phyloP scores from a whole-genome alignment of 2,329 filamentous ascomycete species.

The Penicillium corylophilum region DNA sequence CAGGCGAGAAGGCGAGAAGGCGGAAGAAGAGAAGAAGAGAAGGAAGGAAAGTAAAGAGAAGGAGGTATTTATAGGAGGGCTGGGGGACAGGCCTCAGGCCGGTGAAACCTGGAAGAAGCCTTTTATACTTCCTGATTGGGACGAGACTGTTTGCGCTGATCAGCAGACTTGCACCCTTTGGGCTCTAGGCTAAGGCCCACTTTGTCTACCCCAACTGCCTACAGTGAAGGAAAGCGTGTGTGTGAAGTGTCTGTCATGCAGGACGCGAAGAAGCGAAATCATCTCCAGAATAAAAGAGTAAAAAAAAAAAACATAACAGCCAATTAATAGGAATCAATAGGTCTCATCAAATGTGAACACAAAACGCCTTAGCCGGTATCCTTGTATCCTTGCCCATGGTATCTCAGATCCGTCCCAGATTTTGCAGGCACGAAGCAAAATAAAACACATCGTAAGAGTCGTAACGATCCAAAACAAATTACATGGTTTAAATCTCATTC shows the following conservation, averaged over 20 bases:
- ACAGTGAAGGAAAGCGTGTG: not conserved
- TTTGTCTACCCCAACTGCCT: not conserved
- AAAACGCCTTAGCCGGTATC: slow-evolving; percentile 17
- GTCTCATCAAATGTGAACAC: not conserved
- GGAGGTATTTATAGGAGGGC: too few species aligned
- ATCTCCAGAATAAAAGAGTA: not conserved
- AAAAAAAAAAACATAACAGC: slow-evolving; percentile 2
- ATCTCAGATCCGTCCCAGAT: slow-evolving; percentile 14
- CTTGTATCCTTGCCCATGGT: slow-evolving; percentile 9
- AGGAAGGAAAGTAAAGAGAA: too few species aligned
- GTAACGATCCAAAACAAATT: slow-evolving; percentile 4
- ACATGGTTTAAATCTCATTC: slow-evolving; percentile 30
- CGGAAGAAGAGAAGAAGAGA: too few species aligned
- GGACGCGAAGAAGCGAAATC: not conserved
- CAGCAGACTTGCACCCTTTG: not conserved
- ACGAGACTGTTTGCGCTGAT: not conserved
- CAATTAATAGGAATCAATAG: not conserved
- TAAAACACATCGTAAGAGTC: slow-evolving; percentile 18
- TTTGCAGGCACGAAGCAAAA: not conserved
- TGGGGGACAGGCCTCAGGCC: too few species aligned
- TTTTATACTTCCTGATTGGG: too few species aligned
- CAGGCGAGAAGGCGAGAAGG: too few species aligned
- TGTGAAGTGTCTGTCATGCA: not conserved
- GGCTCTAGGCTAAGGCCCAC: not conserved
- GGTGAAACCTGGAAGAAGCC: too few species aligned